Evolutionary conservation across 164 flowering plant genomes (phyloP), one percentile per base, ranked within the genome.

Genomic region (Vitis cinerea): DNA sequence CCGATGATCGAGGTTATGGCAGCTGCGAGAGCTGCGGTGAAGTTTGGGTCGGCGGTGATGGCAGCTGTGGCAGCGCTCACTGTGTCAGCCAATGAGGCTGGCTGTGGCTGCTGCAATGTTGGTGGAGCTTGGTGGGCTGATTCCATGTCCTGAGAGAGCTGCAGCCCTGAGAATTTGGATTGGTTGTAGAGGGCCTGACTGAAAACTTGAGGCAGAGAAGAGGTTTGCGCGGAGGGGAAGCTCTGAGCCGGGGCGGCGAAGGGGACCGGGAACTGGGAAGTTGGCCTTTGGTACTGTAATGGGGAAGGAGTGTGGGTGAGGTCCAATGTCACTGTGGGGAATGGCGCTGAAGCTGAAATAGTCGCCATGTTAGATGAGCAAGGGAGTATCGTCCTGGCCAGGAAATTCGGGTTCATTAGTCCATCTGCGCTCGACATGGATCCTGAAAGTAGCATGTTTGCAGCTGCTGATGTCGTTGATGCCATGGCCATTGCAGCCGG

Each of bases 401-500:
- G 80, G 53, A 88, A 74, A 71, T 84, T 88, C 0, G 84, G 84
- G 68, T 85, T 88, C 90, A 87, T 88, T 10, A 82, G 49, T 14
- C 88, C 88, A 31, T 87, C 89, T 4, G 86, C 70, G 63, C 93
- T 88, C 3, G 90, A 77, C 85, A 84, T 87, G n/a, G 93, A 88
- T 6, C 93, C 93, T 14, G 93, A 88, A 1, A 88, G 83, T n/a
- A 88, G 81, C 93, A 88, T 88, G 61, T 17, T 86, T 1, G 90
- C 94, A 0, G 94, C 93, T 0, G 93, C 91, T 0, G 93, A 74
- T 10, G 94, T 89, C 31, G 91, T 87, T 11, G 88, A 87, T 3
- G 88, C 91, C 94, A 89, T 87, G 1, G 91, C 85, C 86, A 86
- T 75, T 2, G 88, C 94, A 8, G 88, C 88, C 1, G 90, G 91